Evolutionary conservation across 2,329 filamentous ascomycete genomes (phyloP).

Genomic region (Neophaeococcomyces mojaviensis): DNA sequence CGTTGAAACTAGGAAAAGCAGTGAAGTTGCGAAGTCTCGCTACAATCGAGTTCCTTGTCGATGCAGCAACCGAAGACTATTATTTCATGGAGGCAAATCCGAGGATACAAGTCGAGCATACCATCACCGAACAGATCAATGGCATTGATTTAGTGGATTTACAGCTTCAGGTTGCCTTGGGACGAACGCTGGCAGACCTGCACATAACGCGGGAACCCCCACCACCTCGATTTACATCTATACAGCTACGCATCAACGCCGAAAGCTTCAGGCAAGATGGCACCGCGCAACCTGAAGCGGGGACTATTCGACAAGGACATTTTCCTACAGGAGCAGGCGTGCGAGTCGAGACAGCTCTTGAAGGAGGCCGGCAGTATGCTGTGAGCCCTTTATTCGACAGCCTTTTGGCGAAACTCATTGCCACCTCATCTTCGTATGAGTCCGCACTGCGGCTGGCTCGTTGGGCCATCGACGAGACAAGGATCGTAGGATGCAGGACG

Average conservation of each 20-base stretch:
- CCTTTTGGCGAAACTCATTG: conserved; percentile 51
- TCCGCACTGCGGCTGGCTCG: conserved; percentile 46
- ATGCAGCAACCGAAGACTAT: conserved; percentile 31
- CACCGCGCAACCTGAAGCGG: conserved; percentile 16
- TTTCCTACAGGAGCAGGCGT: conserved; percentile 52
- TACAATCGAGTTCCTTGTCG: conserved; percentile 42
- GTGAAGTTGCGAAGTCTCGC: conserved; percentile 38
- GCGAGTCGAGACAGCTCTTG: conserved; percentile 49
- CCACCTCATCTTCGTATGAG: conserved; percentile 48
- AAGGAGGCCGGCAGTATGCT: conserved; percentile 30
- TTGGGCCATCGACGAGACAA: conserved; percentile 48
- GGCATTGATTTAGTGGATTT: conserved; percentile 34
- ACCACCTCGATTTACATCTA: conserved; percentile 15
- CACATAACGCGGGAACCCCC: conserved; percentile 12
- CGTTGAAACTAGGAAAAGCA: conserved; percentile 29
- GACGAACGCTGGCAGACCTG: conserved; percentile 16
- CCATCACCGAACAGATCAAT: conserved; percentile 35
- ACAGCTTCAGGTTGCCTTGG: conserved; percentile 30
- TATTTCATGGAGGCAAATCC: conserved; percentile 47
- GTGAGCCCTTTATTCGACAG: conserved; percentile 52
- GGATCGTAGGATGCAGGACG: conserved; percentile 49
- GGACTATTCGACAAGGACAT: conserved; percentile 20
- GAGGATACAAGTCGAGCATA: conserved; percentile 45
- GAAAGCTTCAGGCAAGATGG: conserved; percentile 17
- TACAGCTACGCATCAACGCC: conserved; percentile 17